phyloP scores from a whole-genome alignment of 2,329 filamentous ascomycete genomes.

The Neurospora sp. region DNA sequence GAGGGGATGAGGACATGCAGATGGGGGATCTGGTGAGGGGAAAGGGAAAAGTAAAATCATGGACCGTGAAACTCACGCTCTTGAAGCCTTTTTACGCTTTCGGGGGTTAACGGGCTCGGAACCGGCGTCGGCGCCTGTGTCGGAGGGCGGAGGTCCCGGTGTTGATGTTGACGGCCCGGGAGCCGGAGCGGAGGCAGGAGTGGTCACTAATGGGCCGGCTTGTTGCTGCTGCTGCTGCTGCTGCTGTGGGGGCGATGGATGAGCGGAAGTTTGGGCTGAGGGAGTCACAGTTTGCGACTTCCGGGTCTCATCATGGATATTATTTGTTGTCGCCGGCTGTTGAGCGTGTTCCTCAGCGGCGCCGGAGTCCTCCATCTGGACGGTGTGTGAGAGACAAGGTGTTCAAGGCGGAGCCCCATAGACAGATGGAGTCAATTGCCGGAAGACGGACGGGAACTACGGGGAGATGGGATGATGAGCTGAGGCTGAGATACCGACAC shows the following conservation, averaged over 20 bases:
- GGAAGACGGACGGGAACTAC: background rate
- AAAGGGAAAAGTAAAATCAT: background rate
- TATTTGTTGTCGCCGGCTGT: background rate
- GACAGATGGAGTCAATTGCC: background rate
- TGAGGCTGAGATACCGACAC: background rate
- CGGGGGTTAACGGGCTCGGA: constrained; percentile 22
- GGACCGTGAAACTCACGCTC: constrained; percentile 19
- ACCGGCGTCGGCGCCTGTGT: constrained; percentile 16
- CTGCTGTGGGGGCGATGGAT: constrained; percentile 1
- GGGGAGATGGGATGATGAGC: background rate
- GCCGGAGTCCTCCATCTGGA: background rate
- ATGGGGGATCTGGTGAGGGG: background rate
- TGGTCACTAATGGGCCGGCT: background rate
- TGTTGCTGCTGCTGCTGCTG: background rate
- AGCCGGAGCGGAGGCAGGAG: background rate
- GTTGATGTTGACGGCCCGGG: constrained; percentile 1
- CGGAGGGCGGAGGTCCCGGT: constrained; percentile 10
- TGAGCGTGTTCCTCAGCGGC: background rate
- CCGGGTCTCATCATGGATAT: background rate
- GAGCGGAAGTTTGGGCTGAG: background rate
- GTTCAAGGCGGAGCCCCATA: background rate
- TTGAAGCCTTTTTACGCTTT: constrained; percentile 26
- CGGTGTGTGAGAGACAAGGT: background rate
- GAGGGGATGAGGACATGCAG: no score
- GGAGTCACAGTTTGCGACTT: background rate